These are phyloP conservation scores for Cordyceps cateniannulata DNA, from an alignment of 2,329 filamentous ascomycete genomes.

Conservation along the genomic window DNA sequence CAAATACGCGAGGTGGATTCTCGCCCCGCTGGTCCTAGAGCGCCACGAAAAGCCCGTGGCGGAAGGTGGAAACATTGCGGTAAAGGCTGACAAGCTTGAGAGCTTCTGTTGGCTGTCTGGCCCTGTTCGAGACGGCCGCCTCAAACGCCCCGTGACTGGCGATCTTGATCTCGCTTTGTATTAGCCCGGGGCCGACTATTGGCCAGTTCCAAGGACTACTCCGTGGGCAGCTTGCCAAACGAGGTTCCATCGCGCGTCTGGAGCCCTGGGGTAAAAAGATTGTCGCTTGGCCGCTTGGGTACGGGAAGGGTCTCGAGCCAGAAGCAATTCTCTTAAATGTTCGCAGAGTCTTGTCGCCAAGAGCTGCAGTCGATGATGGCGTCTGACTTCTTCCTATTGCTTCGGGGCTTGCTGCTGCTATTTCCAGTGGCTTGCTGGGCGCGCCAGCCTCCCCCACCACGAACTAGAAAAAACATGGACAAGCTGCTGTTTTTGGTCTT, in stretches of 20 bases:
- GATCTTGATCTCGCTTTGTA: conserved; percentile 11
- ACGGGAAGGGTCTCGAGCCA: not conserved
- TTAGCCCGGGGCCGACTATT: not conserved
- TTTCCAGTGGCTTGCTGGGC: conserved; percentile 10
- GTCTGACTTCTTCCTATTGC: not conserved
- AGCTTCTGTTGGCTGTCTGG: not conserved
- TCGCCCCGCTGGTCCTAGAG: no score
- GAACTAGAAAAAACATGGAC: not conserved
- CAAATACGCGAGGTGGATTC: no score
- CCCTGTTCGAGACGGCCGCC: not conserved
- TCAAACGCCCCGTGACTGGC: conserved; percentile 6
- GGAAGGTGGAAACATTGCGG: no score
- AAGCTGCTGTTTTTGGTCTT: not conserved
- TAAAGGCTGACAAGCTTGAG: no score
- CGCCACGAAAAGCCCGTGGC: no score
- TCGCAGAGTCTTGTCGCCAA: not conserved
- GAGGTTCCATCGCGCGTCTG: not conserved
- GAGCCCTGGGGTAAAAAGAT: not conserved
- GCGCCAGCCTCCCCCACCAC: not conserved
- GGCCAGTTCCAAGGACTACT: not conserved
- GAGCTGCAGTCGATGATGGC: not conserved
- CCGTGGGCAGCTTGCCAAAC: not conserved
- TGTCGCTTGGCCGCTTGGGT: not conserved
- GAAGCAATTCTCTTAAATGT: not conserved
- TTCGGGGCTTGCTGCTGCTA: not conserved